phyloP scores from a whole-genome alignment of 805 yeast species.

The Hanseniaspora occidentalis region DNA sequence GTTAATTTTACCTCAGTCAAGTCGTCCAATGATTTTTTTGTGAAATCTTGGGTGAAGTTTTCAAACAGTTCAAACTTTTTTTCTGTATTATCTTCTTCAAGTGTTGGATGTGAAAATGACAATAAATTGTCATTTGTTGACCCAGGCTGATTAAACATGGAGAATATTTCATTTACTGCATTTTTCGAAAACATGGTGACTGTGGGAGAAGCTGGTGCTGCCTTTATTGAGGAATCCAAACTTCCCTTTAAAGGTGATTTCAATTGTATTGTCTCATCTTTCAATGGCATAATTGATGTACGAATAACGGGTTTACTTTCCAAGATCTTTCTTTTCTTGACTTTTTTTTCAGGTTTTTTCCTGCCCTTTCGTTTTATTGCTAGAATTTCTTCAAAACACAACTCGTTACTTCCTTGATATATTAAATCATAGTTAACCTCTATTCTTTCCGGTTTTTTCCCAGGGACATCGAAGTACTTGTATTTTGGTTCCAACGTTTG shows the following conservation, averaged over 20 bases:
- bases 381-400: conserved; percentile 51
- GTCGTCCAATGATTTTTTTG: conserved; percentile 23
- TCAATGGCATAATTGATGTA: conserved; percentile 34
- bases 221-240: too few species aligned
- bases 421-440: conserved; percentile 48
- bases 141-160: conserved; percentile 58
- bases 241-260: conserved; percentile 10
- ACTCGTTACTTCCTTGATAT: conserved; percentile 38
- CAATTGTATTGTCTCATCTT: conserved; percentile 19
- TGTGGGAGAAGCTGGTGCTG: conserved; percentile 66
- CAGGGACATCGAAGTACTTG: conserved; percentile 40
- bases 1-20: conserved; percentile 23
- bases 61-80: conserved; percentile 18
- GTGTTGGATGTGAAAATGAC: conserved; percentile 10
- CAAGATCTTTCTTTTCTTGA: conserved; percentile 3
- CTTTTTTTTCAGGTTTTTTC: background rate
- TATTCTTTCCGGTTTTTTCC: conserved; percentile 48
- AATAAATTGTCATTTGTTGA: conserved; percentile 12
- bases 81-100: conserved; percentile 14
- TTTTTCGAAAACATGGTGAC: conserved; percentile 63
- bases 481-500: conserved; percentile 29
- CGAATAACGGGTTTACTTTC: conserved; percentile 14
- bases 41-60: conserved; percentile 27
- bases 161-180: conserved; percentile 60
- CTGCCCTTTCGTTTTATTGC: conserved; percentile 32